Evolutionary conservation across 2,329 filamentous ascomycete genomes (phyloP), one percentile per base, ranked within the genome.

Genomic region (Exophiala mesophila): DNA sequence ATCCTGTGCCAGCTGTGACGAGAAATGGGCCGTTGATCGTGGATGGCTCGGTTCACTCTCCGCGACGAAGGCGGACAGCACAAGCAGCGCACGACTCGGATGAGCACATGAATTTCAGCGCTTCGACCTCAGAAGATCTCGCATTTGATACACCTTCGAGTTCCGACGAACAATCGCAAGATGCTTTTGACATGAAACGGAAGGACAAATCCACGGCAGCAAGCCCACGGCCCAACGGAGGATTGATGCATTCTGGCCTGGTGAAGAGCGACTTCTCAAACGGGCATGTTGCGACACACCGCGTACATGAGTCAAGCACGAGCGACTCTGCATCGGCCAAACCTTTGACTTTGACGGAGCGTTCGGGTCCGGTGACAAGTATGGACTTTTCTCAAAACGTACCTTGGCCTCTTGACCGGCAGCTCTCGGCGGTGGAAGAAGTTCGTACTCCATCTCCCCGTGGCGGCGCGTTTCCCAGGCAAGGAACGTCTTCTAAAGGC

Each of bases 21-120:
- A 58, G 62, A 24, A 20, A 33, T 7, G 68, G 67, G 6, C 69
- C 68, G 19, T 50, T 71, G 43, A 70, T 72, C 26, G 64, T 71
- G 4, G 69, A 72, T 56, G 69, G 69, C 5, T 70, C 69, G 7
- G 36, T 55, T 31, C 49, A 52, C 24, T 55, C 52, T 8, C 52
- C 52, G 9, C 45, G 45, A 10, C 45, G 50, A 19, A 41, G 41
- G 10, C 61, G 68, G 20, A 63, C 63, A 21, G 59, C 62, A 19
- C 49, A 59, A 18, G 53, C 59, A n/a, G 53, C 57, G 43, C 46
- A 57, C 5, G 55, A 60, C 15, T 63, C 67, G 15, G 52, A 58
- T 29, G 57, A 61, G 24, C 41, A 61, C 4, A 57, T 61, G 41
- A 65, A 60, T 33, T 61, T 66, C 42, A 67, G 64, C 49, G 63